Conservation (phyloP, 164 flowering plant genomes). For the Stephania yunnanensis region DNA sequence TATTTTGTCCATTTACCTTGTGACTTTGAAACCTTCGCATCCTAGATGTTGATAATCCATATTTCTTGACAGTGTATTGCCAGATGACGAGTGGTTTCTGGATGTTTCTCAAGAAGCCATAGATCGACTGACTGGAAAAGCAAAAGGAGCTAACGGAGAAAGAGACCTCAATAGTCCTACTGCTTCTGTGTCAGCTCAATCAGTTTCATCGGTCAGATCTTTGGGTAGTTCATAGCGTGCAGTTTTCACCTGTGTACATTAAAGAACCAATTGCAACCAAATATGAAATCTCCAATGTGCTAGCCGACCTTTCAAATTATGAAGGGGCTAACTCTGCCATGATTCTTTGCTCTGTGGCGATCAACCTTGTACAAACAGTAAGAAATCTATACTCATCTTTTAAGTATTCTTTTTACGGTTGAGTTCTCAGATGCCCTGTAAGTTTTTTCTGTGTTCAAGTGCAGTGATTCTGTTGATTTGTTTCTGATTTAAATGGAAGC, state of each 20-base stretch:
- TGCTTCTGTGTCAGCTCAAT: conserved; percentile 91
- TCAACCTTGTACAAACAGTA: conserved; percentile 16
- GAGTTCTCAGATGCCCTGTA: conserved; percentile 9
- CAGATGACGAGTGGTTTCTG: conserved; percentile 88
- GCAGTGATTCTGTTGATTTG: conserved; percentile 19
- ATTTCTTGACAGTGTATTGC: conserved; percentile 56
- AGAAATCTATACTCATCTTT: not conserved
- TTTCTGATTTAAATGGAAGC: conserved; percentile 5
- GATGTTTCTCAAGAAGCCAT: conserved; percentile 81
- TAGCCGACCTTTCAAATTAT: not conserved
- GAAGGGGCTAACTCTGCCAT: not conserved
- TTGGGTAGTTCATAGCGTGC: conserved; percentile 65
- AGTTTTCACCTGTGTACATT: conserved; percentile 32
- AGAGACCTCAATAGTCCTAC: conserved; percentile 87
- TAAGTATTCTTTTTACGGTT: not conserved
- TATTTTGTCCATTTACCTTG: not conserved
- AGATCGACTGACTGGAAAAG: conserved; percentile 70
- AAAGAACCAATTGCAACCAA: conserved; percentile 18
- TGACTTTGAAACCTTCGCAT: not conserved
- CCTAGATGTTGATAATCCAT: conserved; percentile 3
- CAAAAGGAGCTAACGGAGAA: conserved; percentile 63
- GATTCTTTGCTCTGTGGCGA: conserved; percentile 4
- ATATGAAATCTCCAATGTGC: not conserved
- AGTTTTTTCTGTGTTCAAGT: conserved; percentile 19
- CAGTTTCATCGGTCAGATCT: conserved; percentile 79